A percentile compares a stretch with the other conserved stretches of the same genome.
Conservation (phyloP, 768 basidiomycete genomes). For the Pulveroboletus sp. region DNA sequence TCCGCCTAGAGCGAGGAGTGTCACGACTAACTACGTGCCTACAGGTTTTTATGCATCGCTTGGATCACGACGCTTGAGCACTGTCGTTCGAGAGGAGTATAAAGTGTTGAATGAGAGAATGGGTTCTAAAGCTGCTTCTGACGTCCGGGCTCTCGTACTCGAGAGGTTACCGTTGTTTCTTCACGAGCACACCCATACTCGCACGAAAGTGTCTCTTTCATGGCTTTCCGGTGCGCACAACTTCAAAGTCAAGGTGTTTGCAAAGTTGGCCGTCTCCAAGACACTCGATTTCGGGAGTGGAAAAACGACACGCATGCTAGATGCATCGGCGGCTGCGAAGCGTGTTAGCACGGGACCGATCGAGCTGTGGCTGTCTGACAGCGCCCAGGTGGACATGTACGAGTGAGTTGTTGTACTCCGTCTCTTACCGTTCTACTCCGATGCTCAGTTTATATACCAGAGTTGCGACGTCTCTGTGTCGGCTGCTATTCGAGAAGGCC, state of each 20-base stretch:
- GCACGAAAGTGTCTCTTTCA: constrained; percentile 52
- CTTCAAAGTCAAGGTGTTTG: constrained; percentile 66
- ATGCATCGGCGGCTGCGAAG: constrained; percentile 70
- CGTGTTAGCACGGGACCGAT: constrained; percentile 53
- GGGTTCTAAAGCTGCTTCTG: constrained; percentile 42
- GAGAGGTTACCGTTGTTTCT: constrained; percentile 89
- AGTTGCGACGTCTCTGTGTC: constrained; percentile 80
- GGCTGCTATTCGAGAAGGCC: constrained; percentile 68
- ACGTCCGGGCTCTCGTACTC: constrained; percentile 60
- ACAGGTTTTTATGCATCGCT: constrained; percentile 71
- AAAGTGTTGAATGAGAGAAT: constrained; percentile 50
- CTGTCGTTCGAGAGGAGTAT: constrained; percentile 74
- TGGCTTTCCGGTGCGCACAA: constrained; percentile 64
- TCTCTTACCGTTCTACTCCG: neutral
- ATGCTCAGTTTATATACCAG: constrained; percentile 35
- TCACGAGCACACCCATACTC: constrained; percentile 76
- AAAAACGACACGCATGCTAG: constrained; percentile 50
- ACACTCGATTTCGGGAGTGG: constrained; percentile 50
- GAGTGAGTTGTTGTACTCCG: constrained; percentile 56
- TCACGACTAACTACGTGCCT: neutral
- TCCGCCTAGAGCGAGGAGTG: neutral
- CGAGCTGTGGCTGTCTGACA: constrained; percentile 72
- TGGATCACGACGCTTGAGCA: constrained; percentile 70
- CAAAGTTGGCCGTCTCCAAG: constrained; percentile 59
- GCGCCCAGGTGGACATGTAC: constrained; percentile 80